phyloP scores from a whole-genome alignment of 2,329 filamentous ascomycete species.

The Ascochyta clinopodiicola region DNA sequence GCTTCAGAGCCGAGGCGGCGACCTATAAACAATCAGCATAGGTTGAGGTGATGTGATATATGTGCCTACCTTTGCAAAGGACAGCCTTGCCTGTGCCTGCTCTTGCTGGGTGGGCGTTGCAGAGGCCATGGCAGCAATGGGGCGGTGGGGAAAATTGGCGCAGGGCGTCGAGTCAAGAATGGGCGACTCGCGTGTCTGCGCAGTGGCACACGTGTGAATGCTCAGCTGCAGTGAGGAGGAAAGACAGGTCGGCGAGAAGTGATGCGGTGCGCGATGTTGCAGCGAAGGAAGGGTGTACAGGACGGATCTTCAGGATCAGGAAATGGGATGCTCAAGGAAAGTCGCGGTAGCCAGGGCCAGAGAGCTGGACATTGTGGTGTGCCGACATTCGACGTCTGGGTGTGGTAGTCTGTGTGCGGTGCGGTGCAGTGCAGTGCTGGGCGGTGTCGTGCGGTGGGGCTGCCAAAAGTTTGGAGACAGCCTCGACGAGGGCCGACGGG shows the following conservation, averaged over 20 bases:
- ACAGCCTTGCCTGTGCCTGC: conserved; percentile 59
- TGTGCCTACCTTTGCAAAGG: conserved; percentile 75
- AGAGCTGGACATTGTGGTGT: conserved; percentile 58
- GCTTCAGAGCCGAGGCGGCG: conserved; percentile 49
- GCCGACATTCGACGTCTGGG: conserved; percentile 51
- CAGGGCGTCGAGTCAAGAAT: not conserved
- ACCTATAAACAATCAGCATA: conserved; percentile 42
- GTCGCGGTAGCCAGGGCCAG: conserved; percentile 54
- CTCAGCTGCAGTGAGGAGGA: not conserved
- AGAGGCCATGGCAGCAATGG: conserved; percentile 40
- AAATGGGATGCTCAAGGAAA: conserved; percentile 61
- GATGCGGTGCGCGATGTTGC: conserved; percentile 20
- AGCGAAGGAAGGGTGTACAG: conserved; percentile 37
- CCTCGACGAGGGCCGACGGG: not conserved
- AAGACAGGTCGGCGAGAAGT: conserved; percentile 4
- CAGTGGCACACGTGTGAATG: not conserved
- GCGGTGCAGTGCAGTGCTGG: too few species aligned
- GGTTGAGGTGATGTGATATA: not conserved
- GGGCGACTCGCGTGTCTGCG: not conserved
- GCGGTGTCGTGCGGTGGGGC: too few species aligned
- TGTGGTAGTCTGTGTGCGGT: conserved; percentile 14
- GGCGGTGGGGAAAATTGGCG: not conserved
- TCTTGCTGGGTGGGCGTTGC: conserved; percentile 38
- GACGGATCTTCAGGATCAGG: conserved; percentile 51
- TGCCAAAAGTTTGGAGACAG: too few species aligned